Evolutionary conservation across 331 rosid genomes (phyloP).

Genomic region (Quercus phellos): DNA sequence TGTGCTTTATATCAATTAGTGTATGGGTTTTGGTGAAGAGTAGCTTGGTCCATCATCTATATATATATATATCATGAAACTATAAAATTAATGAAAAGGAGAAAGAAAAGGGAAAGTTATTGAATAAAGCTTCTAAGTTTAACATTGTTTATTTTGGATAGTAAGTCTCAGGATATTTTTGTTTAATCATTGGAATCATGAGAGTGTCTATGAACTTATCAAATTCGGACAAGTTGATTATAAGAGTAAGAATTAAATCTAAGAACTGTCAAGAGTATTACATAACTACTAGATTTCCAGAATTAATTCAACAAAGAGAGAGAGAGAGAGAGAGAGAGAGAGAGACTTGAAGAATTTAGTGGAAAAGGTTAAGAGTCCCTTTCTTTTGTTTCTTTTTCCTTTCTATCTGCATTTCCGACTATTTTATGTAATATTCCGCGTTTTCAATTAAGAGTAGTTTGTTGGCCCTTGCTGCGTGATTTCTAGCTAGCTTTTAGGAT

Average conservation of each 20-base stretch:
- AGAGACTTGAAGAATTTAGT: background rate
- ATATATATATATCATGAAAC: background rate
- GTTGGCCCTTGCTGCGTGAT: background rate
- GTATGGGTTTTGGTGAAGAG: slow-evolving; percentile 24
- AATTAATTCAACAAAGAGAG: background rate
- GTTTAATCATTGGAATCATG: slow-evolving; percentile 19
- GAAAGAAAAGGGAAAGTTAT: slow-evolving; percentile 8
- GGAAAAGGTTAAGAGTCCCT: background rate
- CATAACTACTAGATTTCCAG: background rate
- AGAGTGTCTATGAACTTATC: slow-evolving; percentile 2
- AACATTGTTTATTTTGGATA: background rate
- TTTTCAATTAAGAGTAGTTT: background rate
- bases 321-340: no score
- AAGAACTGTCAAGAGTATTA: background rate
- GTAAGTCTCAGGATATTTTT: slow-evolving; percentile 15
- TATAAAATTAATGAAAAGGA: slow-evolving; percentile 8
- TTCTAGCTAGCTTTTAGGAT: background rate
- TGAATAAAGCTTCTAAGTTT: slow-evolving; percentile 1
- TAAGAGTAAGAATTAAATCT: background rate
- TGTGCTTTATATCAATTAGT: slow-evolving; percentile 9
- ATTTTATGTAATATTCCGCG: background rate
- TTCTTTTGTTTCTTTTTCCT: no score
- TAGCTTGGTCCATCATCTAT: slow-evolving; percentile 14
- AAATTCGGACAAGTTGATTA: background rate
- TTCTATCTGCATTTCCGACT: background rate